Evolutionary conservation across 2,329 filamentous ascomycete genomes (phyloP).

Genomic region (Chrysoporthe cubensis): DNA sequence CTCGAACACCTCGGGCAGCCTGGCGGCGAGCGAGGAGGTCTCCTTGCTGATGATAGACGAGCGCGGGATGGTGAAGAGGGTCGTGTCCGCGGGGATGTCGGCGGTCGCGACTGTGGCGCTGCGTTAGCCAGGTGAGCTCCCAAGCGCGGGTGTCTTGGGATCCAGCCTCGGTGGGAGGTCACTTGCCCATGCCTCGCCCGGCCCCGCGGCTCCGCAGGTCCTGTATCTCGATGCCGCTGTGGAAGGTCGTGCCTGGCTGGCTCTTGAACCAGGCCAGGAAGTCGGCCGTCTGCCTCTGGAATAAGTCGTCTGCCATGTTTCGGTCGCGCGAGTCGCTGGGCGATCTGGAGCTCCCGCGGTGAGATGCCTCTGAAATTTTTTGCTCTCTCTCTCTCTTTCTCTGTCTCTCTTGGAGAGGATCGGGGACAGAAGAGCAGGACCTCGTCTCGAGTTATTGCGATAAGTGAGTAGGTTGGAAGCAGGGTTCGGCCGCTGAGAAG

Average conservation of each 20-base stretch:
- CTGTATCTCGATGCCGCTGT: conserved; percentile 53
- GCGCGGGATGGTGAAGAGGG: conserved; percentile 80
- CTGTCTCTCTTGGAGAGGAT: background rate
- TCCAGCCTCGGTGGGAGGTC: background rate
- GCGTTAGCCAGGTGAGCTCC: background rate
- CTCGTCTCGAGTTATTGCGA: background rate
- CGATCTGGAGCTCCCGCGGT: background rate
- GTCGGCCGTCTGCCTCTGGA: conserved; percentile 46
- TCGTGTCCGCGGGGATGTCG: conserved; percentile 74
- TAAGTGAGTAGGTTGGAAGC: background rate
- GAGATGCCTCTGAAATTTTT: background rate
- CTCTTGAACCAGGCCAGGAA: conserved; percentile 60
- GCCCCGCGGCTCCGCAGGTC: conserved; percentile 56
- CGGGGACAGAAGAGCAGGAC: background rate
- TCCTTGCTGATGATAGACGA: conserved; percentile 70
- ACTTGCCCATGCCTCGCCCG: conserved; percentile 59
- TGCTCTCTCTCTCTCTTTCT: no score
- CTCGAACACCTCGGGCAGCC: conserved; percentile 59
- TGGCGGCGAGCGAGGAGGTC: conserved; percentile 69
- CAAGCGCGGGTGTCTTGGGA: no score
- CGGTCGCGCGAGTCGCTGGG: background rate
- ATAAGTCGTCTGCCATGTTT: conserved; percentile 36
- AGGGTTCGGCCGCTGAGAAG: no score
- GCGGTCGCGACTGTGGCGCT: conserved; percentile 63
- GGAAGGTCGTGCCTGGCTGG: conserved; percentile 57